phyloP scores from a whole-genome alignment of 805 yeast species.

The Tetrapisispora pingtungensis region DNA sequence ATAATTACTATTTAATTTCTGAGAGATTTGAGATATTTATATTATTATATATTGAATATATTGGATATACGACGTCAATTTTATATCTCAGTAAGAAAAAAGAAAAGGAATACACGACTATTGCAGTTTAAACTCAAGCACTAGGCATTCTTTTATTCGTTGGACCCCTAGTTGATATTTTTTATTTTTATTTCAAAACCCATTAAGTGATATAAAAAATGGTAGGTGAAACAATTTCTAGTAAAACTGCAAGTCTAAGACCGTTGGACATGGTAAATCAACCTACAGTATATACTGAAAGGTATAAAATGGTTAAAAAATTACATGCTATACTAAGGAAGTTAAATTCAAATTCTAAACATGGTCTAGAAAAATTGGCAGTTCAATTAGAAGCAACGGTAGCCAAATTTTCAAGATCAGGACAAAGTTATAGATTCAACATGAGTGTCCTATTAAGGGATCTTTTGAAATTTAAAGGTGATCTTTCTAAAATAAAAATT shows the following conservation, averaged over 20 bases:
- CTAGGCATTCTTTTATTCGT: too few relatives aligned
- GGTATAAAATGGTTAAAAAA: slow-evolving; percentile 24
- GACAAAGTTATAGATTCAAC: slow-evolving; percentile 26
- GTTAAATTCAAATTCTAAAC: slow-evolving; percentile 9
- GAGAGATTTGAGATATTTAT: too few relatives aligned
- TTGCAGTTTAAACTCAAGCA: too few relatives aligned
- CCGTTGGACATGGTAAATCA: slow-evolving; percentile 24
- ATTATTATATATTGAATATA: too few relatives aligned
- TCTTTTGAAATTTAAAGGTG: slow-evolving; percentile 22
- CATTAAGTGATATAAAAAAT: not conserved
- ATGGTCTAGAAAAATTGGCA: slow-evolving; percentile 14
- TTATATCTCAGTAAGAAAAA: too few relatives aligned
- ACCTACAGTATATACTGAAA: slow-evolving; percentile 25
- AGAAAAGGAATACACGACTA: too few relatives aligned
- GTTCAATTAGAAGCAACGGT: slow-evolving; percentile 20
- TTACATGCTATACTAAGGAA: slow-evolving; percentile 16
- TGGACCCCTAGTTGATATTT: too few relatives aligned
- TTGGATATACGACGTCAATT: too few relatives aligned
- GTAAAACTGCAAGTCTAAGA: slow-evolving; percentile 8
- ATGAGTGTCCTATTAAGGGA: slow-evolving; percentile 26
- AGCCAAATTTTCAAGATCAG: slow-evolving; percentile 19
- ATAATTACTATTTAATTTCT: too few relatives aligned
- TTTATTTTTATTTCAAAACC: too few relatives aligned
- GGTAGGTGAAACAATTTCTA: not conserved
- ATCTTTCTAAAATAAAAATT: slow-evolving; percentile 16